Conservation (phyloP, 371 early-diverging fungal species). For the Syncephalastrum monosporum region DNA sequence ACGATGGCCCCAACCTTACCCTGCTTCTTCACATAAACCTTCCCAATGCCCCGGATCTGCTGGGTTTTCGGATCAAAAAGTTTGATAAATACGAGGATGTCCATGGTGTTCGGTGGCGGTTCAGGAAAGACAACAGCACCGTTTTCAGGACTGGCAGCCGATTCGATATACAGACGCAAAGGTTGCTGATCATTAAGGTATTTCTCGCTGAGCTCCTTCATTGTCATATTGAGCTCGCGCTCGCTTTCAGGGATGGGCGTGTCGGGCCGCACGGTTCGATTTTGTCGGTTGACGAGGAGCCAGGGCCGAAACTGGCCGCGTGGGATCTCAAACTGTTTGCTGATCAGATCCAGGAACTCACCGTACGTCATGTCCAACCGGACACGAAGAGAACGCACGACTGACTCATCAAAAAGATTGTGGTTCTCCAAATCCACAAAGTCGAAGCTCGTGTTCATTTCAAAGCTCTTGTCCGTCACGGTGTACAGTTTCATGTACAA, state of each 20-base stretch:
- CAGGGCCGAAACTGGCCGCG: slow-evolving; percentile 75
- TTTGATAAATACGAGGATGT: slow-evolving; percentile 25
- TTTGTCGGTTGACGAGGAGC: slow-evolving; percentile 85
- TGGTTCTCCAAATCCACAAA: slow-evolving; percentile 48
- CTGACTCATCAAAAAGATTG: slow-evolving; percentile 10
- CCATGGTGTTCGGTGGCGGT: slow-evolving; percentile 7
- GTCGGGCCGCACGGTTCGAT: slow-evolving; percentile 90
- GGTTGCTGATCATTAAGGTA: slow-evolving; percentile 14
- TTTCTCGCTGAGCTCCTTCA: slow-evolving; percentile 24
- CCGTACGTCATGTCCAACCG: slow-evolving; percentile 38
- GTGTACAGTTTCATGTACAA: slow-evolving; percentile 56
- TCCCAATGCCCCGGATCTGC: slow-evolving; percentile 14
- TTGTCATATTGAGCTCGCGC: slow-evolving; percentile 11
- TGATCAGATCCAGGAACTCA: slow-evolving; percentile 26
- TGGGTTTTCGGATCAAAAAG: slow-evolving; percentile 22
- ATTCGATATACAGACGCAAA: slow-evolving; percentile 27
- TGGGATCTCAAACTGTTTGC: slow-evolving; percentile 32
- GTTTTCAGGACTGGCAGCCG: slow-evolving; percentile 10
- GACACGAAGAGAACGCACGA: slow-evolving; percentile 15
- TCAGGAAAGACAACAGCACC: slow-evolving; percentile 20
- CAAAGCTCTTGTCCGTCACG: slow-evolving; percentile 64
- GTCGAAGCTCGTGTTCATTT: slow-evolving; percentile 80
- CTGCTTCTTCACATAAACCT: slow-evolving; percentile 51
- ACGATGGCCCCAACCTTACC: slow-evolving; percentile 63
- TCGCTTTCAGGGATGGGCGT: slow-evolving; percentile 9